Evolutionary conservation across 2,329 filamentous ascomycete genomes (phyloP), one percentile per base, ranked within the genome.

Genomic region (Podosphaera xanthii): DNA sequence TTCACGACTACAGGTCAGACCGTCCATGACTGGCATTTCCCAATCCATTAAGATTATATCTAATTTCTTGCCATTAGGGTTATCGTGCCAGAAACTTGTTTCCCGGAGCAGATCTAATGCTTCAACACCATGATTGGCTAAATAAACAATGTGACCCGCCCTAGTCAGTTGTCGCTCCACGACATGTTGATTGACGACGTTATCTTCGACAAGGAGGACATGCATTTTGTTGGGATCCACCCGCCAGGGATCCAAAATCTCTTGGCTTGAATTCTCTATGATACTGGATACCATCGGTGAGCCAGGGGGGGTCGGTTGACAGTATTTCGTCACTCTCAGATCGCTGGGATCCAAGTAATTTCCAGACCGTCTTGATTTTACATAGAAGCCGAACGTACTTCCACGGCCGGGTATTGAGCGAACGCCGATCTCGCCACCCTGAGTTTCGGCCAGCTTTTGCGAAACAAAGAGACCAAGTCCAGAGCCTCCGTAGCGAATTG

Each of bases 401-500:
- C 85, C 85, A n/a, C 79, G 76, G 1, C 83, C 83, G 1, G 78
- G 74, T 62, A 80, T 73, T 33, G 81, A 84, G 1, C 77, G 74
- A 4, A 90, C 83, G 1, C 86, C 86, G 54, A 92, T 89, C 61
- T 86, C 82, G 6, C 87, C 86, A 34, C 85, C 84, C 68, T 90
- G 86, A 10, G 90, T 73, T 67, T 91, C 86, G 0, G 84, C 86
- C 12, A 92, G 75, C 59, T 86, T 80, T 40, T 85, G 78, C 33
- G 82, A 86, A 62, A 91, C 88, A 69, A 89, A 90, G 0, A 91
- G 73, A 0, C 87, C 87, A 0, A 92, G 75, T 0, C 87, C 86
- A 7, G 82, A 86, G 0, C 87, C 87, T 22, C 87, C 87, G 64
- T 91, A 89, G 63, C 87, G 81, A 33, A 87, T 82, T 62, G 64